Conservation (phyloP, 208 protist species). For the Trypanosoma cruzi region DNA sequence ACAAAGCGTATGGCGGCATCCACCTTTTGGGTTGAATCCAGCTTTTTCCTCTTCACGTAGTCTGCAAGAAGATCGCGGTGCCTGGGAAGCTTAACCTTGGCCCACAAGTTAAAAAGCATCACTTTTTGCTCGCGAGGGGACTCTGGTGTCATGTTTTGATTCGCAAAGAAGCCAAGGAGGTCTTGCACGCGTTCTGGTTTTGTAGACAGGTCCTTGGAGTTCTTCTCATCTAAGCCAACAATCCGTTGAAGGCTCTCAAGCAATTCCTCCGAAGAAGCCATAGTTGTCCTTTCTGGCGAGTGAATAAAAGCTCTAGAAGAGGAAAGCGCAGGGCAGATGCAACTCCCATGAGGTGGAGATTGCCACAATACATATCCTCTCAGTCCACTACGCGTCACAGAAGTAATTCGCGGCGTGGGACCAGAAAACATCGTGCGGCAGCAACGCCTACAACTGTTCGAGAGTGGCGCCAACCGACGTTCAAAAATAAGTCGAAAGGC, state of each 20-base stretch:
- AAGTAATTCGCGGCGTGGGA: not conserved
- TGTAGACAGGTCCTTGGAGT: constrained; percentile 83
- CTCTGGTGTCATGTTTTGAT: constrained; percentile 40
- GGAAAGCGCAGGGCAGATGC: constrained; percentile 6
- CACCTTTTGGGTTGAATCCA: constrained; percentile 84
- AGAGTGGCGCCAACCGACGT: not conserved
- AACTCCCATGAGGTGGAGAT: not conserved
- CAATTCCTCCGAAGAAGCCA: constrained; percentile 28
- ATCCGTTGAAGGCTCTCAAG: constrained; percentile 59
- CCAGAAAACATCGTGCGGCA: constrained; percentile 1
- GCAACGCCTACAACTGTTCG: not conserved
- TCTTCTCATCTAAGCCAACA: constrained; percentile 91
- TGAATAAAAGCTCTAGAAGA: constrained; percentile 31
- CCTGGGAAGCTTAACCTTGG: constrained; percentile 73
- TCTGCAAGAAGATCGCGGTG: constrained; percentile 74
- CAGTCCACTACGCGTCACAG: not conserved
- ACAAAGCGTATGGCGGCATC: constrained; percentile 84
- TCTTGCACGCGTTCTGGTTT: constrained; percentile 87
- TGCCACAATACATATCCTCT: not conserved
- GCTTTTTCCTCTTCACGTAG: constrained; percentile 58
- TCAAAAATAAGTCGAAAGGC: not conserved
- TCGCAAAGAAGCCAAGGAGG: constrained; percentile 75
- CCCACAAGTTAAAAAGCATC: constrained; percentile 87
- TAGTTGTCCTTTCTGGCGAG: constrained; percentile 18
- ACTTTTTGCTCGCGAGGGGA: constrained; percentile 84